These are phyloP conservation scores for Prunus mume DNA, from an alignment of 306 rosid genomes.

Conservation along the genomic window DNA sequence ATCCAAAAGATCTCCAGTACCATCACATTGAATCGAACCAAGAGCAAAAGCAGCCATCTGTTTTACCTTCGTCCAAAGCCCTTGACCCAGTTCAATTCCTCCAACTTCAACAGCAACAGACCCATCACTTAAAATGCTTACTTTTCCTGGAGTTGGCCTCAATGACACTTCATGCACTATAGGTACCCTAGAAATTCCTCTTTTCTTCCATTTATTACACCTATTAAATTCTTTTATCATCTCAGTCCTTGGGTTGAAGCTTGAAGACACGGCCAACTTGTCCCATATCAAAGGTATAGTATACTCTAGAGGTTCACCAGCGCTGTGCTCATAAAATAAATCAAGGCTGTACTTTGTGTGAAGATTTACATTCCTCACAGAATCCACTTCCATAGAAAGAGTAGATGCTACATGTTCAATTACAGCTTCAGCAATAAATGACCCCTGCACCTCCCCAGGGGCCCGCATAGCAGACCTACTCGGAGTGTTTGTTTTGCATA, in stretches of 20 bases:
- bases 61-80: conserved; percentile 96
- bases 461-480: conserved; percentile 92
- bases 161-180: conserved; percentile 33
- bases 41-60: conserved; percentile 86
- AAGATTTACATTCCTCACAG: conserved; percentile 65
- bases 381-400: conserved; percentile 70
- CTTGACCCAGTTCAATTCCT: conserved; percentile 94
- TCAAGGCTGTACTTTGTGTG: conserved; percentile 67
- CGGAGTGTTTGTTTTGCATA: conserved; percentile 76
- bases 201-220: conserved; percentile 65
- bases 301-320: conserved; percentile 71
- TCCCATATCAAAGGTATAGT: conserved; percentile 81
- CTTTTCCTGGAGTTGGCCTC: conserved; percentile 82
- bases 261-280: conserved; percentile 55
- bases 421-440: conserved; percentile 82
- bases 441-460: conserved; percentile 90
- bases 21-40: conserved; percentile 50
- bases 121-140: conserved; percentile 68
- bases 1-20: conserved; percentile 42
- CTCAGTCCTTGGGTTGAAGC: conserved; percentile 48
- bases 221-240: conserved; percentile 60
- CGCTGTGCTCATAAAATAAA: conserved; percentile 43
- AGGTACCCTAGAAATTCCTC: conserved; percentile 83
- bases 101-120: conserved; percentile 87
- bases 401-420: conserved; percentile 79